Conservation (phyloP, 495 filamentous ascomycete species). For the Neurospora africana region DNA sequence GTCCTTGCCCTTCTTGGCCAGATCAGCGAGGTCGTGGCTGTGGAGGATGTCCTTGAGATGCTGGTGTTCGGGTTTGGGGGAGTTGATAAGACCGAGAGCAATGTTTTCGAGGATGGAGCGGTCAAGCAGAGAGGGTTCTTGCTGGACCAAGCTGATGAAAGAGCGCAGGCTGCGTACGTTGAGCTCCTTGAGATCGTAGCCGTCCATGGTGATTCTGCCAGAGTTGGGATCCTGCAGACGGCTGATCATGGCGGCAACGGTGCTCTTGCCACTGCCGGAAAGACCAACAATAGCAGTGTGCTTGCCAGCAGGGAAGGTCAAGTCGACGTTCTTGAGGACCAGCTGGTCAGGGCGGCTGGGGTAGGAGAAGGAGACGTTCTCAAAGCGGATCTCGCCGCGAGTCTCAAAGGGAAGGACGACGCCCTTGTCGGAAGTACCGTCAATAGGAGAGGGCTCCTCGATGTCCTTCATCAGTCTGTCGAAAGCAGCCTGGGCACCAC, state of each 20-base stretch:
- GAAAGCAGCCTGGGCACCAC: slow-evolving; percentile 67
- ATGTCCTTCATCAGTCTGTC: slow-evolving; percentile 82
- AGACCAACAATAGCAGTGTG: slow-evolving; percentile 61
- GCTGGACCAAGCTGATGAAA: slow-evolving; percentile 73
- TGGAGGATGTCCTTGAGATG: slow-evolving; percentile 18
- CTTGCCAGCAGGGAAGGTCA: slow-evolving; percentile 72
- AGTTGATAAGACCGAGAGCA: slow-evolving; percentile 75
- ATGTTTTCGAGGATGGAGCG: slow-evolving; percentile 80
- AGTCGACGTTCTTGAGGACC: slow-evolving; percentile 67
- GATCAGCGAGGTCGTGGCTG: slow-evolving; percentile 6
- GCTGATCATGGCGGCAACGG: slow-evolving; percentile 78
- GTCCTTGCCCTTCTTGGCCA: slow-evolving; percentile 9
- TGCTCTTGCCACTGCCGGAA: slow-evolving; percentile 63
- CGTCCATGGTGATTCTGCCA: slow-evolving; percentile 68
- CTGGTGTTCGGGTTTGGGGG: slow-evolving; percentile 51
- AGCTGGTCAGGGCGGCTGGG: slow-evolving; percentile 78
- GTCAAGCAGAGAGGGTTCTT: slow-evolving; percentile 69
- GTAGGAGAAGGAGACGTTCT: slow-evolving; percentile 78
- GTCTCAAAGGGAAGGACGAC: slow-evolving; percentile 56
- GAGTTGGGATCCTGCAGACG: slow-evolving; percentile 78
- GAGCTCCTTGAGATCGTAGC: slow-evolving; percentile 61
- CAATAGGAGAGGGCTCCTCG: slow-evolving; percentile 68
- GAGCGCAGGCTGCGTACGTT: slow-evolving; percentile 80
- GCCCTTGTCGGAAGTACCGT: slow-evolving; percentile 54
- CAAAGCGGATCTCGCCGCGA: slow-evolving; percentile 63